Evolutionary conservation across 2,329 filamentous ascomycete genomes (phyloP), one percentile per base, ranked within the genome.

Genomic region (Aspergillaceae sp.): DNA sequence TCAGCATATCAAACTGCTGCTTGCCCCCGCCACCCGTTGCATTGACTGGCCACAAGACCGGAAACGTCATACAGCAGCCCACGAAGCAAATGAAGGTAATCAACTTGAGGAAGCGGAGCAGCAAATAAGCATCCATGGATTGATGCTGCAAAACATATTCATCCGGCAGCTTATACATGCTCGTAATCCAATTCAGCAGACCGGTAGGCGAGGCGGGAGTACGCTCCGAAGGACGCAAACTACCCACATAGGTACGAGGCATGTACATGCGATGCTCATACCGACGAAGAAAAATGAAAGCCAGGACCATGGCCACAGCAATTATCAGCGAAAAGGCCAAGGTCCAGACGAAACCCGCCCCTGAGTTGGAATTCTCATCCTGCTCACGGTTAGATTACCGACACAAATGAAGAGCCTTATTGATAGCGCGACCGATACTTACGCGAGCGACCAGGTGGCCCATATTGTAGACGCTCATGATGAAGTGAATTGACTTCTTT

Each of bases 51-150:
- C 86, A 88, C 26, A 97, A 73, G 35, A 96, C 75, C 0, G 92
- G 91, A 83, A 87, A 95, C 11, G 87, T 90, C 48, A 97, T 83
- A 56, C 78, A 73, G 59, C 83, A 87, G 48, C 92, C 92, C 7
- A 91, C 83, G 40, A 97, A 78, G 68, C 85, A 90, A 54, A 94
- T 84, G 49, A 85, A 76, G 45, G 84, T 79, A 29, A 84, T 73
- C 45, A 92, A 84, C 60, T 89, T 87, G 52, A 97, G 71, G 60
- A 91, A 95, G 33, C 91, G 87, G 29, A 97, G 75, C 64, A 94
- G 88, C 43, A 97, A 81, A 66, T 91, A 97, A 30, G 86, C 86
- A 64, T 98, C 91, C 51, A 98, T 79, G 0, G 89, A 94, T 63
- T 91, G 87, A 70, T 95, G 88, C 59, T 92, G 87, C 26, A 97